Evolutionary conservation across 2,329 filamentous ascomycete genomes (phyloP).

Genomic region (Colletotrichum tropicale): DNA sequence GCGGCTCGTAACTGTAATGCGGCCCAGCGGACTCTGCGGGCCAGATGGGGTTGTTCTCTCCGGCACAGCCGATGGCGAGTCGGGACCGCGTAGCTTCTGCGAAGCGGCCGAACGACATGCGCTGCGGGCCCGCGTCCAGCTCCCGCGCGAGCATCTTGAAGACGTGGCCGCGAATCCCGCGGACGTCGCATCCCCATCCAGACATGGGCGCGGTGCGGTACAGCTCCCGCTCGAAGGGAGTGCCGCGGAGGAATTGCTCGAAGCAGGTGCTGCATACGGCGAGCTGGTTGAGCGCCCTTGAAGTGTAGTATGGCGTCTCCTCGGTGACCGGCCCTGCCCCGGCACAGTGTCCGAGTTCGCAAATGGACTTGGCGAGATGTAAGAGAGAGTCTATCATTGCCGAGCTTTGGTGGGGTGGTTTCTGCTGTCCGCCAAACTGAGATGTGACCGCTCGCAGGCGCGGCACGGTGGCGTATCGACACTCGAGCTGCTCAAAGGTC

Average conservation of each 20-base stretch:
- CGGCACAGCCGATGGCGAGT: not conserved
- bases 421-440: not conserved
- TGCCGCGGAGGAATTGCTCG: not conserved
- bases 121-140: not conserved
- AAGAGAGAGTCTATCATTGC: not conserved
- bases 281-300: not conserved
- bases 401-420: not conserved
- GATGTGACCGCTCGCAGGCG: not conserved
- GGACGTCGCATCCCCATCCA: not conserved
- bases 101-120: not conserved
- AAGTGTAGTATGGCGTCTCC: not conserved
- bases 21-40: not conserved
- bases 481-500: not conserved
- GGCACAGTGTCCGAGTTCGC: not conserved
- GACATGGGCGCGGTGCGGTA: not conserved
- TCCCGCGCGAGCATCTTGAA: not conserved
- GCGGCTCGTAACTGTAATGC: not conserved
- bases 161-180: not conserved
- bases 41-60: not conserved
- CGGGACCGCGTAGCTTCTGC: not conserved
- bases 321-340: not conserved
- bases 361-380: not conserved
- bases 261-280: not conserved
- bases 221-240: not conserved
- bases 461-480: not conserved